Conservation (phyloP, 371 early-diverging fungal genomes). For the Saksenaea vasiformis region DNA sequence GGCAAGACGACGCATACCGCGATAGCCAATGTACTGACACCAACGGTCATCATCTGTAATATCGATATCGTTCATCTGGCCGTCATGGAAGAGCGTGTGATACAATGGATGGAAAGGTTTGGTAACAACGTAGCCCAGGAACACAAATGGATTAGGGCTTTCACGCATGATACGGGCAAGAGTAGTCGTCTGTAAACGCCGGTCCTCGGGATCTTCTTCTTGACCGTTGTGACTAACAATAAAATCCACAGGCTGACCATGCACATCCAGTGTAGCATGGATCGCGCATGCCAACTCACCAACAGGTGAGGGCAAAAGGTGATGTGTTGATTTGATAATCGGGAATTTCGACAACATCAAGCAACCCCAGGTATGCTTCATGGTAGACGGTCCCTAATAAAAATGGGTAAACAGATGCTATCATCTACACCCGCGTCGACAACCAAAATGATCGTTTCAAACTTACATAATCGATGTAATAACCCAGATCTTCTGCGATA, state of each 20-base stretch:
- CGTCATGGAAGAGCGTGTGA: slow-evolving; percentile 64
- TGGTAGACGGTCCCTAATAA: slow-evolving; percentile 68
- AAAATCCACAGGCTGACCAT: slow-evolving; percentile 79
- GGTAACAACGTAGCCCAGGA: slow-evolving; percentile 84
- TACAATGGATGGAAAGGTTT: slow-evolving; percentile 69
- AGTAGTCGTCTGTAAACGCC: slow-evolving; percentile 78
- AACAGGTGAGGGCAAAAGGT: slow-evolving; percentile 78
- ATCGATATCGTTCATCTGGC: slow-evolving; percentile 77
- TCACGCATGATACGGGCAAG: slow-evolving; percentile 77
- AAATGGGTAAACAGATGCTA: no score
- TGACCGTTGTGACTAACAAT: slow-evolving; percentile 87
- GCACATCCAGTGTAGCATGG: slow-evolving; percentile 82
- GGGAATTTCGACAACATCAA: slow-evolving; percentile 86
- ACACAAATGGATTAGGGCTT: slow-evolving; percentile 75
- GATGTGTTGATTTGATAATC: slow-evolving; percentile 71
- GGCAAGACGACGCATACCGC: slow-evolving; percentile 73
- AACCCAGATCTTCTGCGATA: slow-evolving; percentile 74
- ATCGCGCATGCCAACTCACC: slow-evolving; percentile 88
- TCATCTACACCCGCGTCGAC: neutral
- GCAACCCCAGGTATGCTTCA: slow-evolving; percentile 89
- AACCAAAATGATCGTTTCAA: neutral
- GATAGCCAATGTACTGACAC: slow-evolving; percentile 85
- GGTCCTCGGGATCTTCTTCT: slow-evolving; percentile 77
- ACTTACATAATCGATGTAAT: slow-evolving; percentile 76
- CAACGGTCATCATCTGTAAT: slow-evolving; percentile 79